Conservation (phyloP, 768 basidiomycete genomes). For the Suillus brevipes region DNA sequence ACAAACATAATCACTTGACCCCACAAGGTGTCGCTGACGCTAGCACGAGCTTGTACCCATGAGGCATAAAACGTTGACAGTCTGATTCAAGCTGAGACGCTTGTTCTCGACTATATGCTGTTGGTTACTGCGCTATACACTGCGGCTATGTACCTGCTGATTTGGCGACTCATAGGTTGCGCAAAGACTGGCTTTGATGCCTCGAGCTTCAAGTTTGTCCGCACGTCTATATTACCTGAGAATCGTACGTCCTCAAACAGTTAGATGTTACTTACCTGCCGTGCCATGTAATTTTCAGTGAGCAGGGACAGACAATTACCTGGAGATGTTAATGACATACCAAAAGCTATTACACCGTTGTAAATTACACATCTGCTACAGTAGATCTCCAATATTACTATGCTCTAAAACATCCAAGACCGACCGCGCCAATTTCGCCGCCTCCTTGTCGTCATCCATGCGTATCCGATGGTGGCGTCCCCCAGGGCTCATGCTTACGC, state of each 20-base stretch:
- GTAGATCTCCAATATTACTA: constrained; percentile 24
- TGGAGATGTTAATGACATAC: not conserved
- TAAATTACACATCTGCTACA: constrained; percentile 7
- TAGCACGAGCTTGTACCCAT: not conserved
- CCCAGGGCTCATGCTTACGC: constrained; percentile 33
- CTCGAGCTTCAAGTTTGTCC: not conserved
- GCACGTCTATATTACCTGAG: not conserved
- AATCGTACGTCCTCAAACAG: not conserved
- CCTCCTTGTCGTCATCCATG: constrained; percentile 61
- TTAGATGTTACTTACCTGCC: not conserved
- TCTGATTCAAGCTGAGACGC: not conserved
- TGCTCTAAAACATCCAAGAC: constrained; percentile 53
- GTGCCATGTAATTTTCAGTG: not conserved
- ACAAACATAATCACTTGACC: constrained; percentile 5
- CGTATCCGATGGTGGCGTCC: constrained; percentile 37
- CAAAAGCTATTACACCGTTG: not conserved
- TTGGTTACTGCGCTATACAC: not conserved
- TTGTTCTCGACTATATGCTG: not conserved
- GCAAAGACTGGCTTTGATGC: not conserved
- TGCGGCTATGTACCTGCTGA: not conserved
- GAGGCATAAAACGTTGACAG: not conserved
- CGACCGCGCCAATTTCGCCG: constrained; percentile 53
- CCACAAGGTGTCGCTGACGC: constrained; percentile 1
- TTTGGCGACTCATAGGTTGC: not conserved
- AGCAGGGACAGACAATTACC: not conserved